These are phyloP conservation scores for Botrytis elliptica DNA, from an alignment of 2,329 filamentous ascomycete genomes.

Conservation along the genomic window DNA sequence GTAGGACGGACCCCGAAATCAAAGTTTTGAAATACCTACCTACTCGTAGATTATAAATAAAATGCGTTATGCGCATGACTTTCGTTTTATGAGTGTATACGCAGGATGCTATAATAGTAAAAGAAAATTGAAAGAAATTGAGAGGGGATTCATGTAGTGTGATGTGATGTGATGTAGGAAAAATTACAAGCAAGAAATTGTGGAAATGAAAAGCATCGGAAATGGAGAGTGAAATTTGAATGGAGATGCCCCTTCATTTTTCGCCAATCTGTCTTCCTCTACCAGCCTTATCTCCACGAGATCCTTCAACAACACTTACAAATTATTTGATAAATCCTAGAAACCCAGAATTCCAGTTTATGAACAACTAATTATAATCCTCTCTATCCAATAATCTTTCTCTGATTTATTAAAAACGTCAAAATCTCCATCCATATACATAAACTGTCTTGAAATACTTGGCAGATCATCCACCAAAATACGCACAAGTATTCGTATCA, in stretches of 20 bases:
- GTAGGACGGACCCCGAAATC: background rate
- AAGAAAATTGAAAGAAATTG: background rate
- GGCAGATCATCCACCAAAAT: constrained; percentile 28
- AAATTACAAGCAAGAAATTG: constrained; percentile 15
- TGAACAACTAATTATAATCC: background rate
- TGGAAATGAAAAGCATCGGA: constrained; percentile 1
- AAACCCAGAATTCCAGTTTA: background rate
- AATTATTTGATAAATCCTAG: background rate
- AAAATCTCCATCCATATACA: background rate
- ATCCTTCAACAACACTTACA: background rate
- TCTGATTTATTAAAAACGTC: background rate
- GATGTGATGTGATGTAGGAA: constrained; percentile 10
- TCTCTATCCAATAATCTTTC: background rate
- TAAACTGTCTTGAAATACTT: constrained; percentile 1
- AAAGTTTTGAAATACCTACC: background rate
- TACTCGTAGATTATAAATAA: background rate
- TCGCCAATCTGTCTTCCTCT: background rate
- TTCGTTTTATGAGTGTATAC: constrained; percentile 11
- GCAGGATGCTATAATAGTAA: background rate
- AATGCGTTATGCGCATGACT: constrained; percentile 16
- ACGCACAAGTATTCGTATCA: constrained; percentile 28
- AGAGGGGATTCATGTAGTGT: constrained; percentile 4
- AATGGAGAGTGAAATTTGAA: background rate
- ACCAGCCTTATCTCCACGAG: background rate
- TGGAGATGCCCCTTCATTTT: constrained; percentile 11